These are phyloP conservation scores for Fusarium pininemorale DNA, from an alignment of 2,329 filamentous ascomycete genomes.

Conservation along the genomic window DNA sequence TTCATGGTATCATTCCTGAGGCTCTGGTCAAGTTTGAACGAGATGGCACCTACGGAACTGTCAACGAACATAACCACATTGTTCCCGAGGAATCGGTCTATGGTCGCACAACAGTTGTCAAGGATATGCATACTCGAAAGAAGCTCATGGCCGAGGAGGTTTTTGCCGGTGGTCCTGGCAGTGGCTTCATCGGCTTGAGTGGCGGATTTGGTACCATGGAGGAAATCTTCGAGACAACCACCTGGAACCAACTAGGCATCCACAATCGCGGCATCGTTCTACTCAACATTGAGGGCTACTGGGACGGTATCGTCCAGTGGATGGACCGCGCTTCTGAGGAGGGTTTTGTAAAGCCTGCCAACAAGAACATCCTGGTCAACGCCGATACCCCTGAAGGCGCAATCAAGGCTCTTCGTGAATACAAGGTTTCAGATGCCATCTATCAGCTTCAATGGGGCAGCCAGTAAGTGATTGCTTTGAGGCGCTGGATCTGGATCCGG, in stretches of 20 bases:
- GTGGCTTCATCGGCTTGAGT: slow-evolving; percentile 86
- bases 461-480: slow-evolving; percentile 55
- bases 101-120: slow-evolving; percentile 86
- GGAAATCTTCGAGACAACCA: slow-evolving; percentile 90
- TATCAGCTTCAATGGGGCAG: slow-evolving; percentile 85
- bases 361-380: slow-evolving; percentile 81
- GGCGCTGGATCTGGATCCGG: slow-evolving; percentile 16
- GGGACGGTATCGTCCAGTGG: slow-evolving; percentile 87
- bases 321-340: slow-evolving; percentile 77
- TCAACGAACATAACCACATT: slow-evolving; percentile 59
- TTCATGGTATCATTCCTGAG: slow-evolving; percentile 93
- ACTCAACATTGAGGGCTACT: slow-evolving; percentile 90
- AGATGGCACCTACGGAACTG: slow-evolving; percentile 62
- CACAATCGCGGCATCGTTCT: slow-evolving; percentile 82
- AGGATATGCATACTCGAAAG: slow-evolving; percentile 97
- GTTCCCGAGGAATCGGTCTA: slow-evolving; percentile 74
- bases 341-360: slow-evolving; percentile 78
- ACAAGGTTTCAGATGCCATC: slow-evolving; percentile 77
- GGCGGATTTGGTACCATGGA: slow-evolving; percentile 96
- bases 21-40: slow-evolving; percentile 84
- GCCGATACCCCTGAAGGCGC: slow-evolving; percentile 78
- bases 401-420: slow-evolving; percentile 73
- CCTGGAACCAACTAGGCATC: slow-evolving; percentile 97
- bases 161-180: slow-evolving; percentile 80
- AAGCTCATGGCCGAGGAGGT: slow-evolving; percentile 92